Conservation (phyloP, 257 asterid species). For the Solanum rostratum region DNA sequence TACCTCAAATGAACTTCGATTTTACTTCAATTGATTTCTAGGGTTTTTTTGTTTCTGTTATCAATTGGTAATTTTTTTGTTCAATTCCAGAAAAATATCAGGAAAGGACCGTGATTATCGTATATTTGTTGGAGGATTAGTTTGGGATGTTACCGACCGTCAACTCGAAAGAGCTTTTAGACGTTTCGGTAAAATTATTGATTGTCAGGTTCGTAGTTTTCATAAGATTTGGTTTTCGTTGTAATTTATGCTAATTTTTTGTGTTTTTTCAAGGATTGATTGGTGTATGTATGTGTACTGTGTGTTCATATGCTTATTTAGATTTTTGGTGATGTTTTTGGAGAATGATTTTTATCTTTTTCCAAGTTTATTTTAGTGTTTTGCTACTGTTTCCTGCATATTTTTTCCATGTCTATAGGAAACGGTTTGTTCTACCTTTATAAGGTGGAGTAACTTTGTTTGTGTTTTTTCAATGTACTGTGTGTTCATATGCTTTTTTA, state of each 20-base stretch:
- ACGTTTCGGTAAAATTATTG: constrained; percentile 80
- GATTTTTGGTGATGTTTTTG: neutral
- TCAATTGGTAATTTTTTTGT: constrained; percentile 1
- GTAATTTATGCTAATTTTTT: neutral
- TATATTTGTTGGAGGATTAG: constrained; percentile 83
- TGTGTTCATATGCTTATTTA: neutral
- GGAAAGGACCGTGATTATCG: constrained; percentile 78
- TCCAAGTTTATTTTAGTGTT: neutral
- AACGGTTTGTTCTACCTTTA: no score
- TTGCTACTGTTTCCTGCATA: neutral
- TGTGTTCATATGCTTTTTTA: neutral
- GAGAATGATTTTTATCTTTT: neutral
- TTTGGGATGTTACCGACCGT: constrained; percentile 78
- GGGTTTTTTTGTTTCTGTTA: neutral
- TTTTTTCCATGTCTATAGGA: no score
- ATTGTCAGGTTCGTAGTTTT: constrained; percentile 59
- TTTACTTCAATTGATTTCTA: neutral
- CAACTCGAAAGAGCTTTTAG: constrained; percentile 80
- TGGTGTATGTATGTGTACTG: neutral
- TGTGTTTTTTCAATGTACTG: neutral
- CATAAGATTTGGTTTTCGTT: neutral
- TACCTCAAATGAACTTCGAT: neutral
- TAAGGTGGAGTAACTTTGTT: no score
- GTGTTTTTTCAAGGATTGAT: neutral
- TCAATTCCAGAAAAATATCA: constrained; percentile 37